Evolutionary conservation across 2,329 filamentous ascomycete species (phyloP), one percentile per base, ranked within the genome.

Genomic region (Lasiodiplodia sp.): DNA sequence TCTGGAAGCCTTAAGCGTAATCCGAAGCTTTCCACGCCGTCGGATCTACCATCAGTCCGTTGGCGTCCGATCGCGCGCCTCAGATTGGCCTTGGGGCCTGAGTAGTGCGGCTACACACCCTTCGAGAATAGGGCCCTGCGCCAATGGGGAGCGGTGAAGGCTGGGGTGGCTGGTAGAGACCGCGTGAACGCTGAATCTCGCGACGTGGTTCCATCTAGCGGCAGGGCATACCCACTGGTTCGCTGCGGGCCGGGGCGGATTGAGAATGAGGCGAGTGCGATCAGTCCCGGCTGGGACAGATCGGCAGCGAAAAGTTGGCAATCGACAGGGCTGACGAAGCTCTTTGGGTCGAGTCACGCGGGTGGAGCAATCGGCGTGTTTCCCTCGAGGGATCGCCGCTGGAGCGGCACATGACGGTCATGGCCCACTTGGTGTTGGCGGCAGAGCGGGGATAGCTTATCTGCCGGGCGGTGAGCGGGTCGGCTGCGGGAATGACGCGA

Each of bases 341-440:
- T 7, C 8, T 49, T 23, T 25, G 16, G 40, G 40, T 14, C 58
- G 58, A 63, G 44, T 64, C 60, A 64, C 60, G 47, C 60, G 60
- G 16, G 38, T 18, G n/a, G 60, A 64, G 60, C 60, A 64, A 52
- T 64, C 60, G 60, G 60, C 47, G 47, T 23, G 60, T 64, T 52
- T 25, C 44, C 44, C 4, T 51, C 28, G 60, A 31, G 18, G 28
- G 60, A 64, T 52, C 60, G 18, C 60, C 47, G 44, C 44, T 25
- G n/a, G 58, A 25, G 40, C 47, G 37, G 60, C 60, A 52, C 60
- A 52, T 64, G 60, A 64, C 31, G 28, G 60, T 3, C 11, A 3
- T 38, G 60, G 60, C 60, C 60, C 60, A 64, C 60, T 37, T 64
- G 60, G 60, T 38, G 60, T 37, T 37, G 44, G 28, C 60, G 31